Evolutionary conservation across 2,329 filamentous ascomycete genomes (phyloP).

Genomic region (Ceratocystis destructans): DNA sequence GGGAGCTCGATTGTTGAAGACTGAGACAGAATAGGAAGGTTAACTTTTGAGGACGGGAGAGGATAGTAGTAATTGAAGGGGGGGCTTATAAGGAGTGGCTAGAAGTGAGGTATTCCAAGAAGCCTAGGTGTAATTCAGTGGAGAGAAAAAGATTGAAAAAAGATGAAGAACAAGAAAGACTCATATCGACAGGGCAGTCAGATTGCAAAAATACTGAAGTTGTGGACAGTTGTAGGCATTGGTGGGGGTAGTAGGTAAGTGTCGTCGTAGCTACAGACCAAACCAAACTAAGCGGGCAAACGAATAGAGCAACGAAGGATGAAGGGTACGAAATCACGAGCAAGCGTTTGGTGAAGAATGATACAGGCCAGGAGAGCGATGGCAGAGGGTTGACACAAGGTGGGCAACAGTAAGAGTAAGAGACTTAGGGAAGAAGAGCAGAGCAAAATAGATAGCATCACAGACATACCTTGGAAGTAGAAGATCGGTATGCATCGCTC

Average conservation of each 20-base stretch:
- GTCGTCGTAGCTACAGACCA: too few relatives aligned
- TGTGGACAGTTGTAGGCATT: too few relatives aligned
- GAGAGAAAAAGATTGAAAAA: not conserved
- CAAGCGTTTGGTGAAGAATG: too few relatives aligned
- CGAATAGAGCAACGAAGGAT: too few relatives aligned
- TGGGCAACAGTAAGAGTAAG: too few relatives aligned
- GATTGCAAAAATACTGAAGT: too few relatives aligned
- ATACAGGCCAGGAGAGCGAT: too few relatives aligned
- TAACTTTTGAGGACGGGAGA: not conserved
- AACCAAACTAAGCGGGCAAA: too few relatives aligned
- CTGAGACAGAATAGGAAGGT: not conserved
- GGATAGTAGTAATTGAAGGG: not conserved
- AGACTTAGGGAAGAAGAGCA: not conserved
- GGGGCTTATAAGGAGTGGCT: not conserved
- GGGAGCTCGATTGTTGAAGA: constrained; percentile 3
- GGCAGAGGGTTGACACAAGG: not conserved
- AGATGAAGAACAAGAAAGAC: not conserved
- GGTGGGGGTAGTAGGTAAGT: too few relatives aligned
- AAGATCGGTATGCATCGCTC: constrained; percentile 9
- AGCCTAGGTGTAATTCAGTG: not conserved
- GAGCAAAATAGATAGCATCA: not conserved
- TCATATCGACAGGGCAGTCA: not conserved
- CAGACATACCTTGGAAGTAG: constrained; percentile 9
- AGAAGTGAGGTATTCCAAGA: not conserved
- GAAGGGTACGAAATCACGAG: too few relatives aligned